A percentile compares a stretch with the other conserved stretches of the same genome.
Evolutionary conservation across 768 basidiomycete species (phyloP).

Genomic region (Naganishia antarctica): DNA sequence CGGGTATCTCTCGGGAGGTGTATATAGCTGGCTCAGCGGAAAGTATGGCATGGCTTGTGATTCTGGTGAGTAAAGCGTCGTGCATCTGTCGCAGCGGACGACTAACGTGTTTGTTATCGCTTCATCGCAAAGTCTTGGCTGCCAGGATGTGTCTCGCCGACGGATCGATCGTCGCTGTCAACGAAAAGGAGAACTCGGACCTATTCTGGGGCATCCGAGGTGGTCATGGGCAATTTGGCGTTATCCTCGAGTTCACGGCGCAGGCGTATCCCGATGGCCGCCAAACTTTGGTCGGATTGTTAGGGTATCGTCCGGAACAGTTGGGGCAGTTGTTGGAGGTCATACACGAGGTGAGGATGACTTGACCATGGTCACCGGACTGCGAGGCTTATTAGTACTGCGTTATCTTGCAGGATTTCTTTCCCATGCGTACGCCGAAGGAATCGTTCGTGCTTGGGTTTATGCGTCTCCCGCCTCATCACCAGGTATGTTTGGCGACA

Average conservation of each 20-base stretch:
- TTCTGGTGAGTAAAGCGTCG: not conserved
- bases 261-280: conserved; percentile 4
- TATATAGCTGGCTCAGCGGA: conserved; percentile 1
- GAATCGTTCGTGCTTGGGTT: conserved; percentile 7
- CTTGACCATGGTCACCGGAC: no score
- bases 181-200: not conserved
- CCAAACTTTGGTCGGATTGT: not conserved
- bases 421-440: not conserved
- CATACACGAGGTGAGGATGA: not conserved
- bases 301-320: conserved; percentile 1
- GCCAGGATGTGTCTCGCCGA: conserved; percentile 2
- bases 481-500: not conserved
- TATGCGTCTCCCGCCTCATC: not conserved
- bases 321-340: not conserved
- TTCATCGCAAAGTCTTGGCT: not conserved
- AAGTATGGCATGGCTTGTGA: conserved; percentile 8
- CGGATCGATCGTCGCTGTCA: not conserved
- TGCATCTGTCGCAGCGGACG: no score
- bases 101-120: not conserved
- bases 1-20: not conserved
- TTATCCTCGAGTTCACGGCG: not conserved
- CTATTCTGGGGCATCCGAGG: conserved; percentile 11
- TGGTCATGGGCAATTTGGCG: conserved; percentile 2
- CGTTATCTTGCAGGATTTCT: not conserved
- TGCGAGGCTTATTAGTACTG: no score